Evolutionary conservation across 129 eudicot species (phyloP).

Genomic region (Ambrosia artemisiifolia): DNA sequence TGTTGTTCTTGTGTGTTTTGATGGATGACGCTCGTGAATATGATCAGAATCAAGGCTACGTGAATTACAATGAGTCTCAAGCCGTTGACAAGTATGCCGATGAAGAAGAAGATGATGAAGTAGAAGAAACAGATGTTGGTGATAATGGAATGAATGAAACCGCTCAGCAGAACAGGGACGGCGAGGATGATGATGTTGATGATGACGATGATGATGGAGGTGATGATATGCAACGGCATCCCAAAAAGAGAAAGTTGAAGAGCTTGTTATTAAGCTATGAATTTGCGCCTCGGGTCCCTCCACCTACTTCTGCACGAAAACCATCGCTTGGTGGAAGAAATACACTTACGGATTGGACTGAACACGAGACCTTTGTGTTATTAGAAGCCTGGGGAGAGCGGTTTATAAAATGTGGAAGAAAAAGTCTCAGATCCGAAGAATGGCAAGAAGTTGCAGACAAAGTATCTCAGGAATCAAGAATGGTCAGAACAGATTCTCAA

Average conservation of each 20-base stretch:
- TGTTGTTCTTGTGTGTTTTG: slow-evolving; percentile 15
- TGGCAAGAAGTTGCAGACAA: slow-evolving; percentile 89
- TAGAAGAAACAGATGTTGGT: slow-evolving; percentile 28
- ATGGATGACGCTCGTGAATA: slow-evolving; percentile 62
- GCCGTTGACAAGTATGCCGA: slow-evolving; percentile 29
- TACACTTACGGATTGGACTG: slow-evolving; percentile 74
- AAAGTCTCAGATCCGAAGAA: slow-evolving; percentile 76
- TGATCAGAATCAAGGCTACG: slow-evolving; percentile 19
- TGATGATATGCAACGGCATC: slow-evolving; percentile 47
- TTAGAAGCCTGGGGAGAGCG: slow-evolving; percentile 89
- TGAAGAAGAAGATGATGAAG: slow-evolving; percentile 36
- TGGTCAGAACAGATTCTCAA: slow-evolving; percentile 71
- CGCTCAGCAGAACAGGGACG: slow-evolving; percentile 29
- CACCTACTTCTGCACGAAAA: slow-evolving; percentile 39
- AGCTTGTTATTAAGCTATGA: slow-evolving; percentile 74
- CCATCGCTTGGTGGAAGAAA: slow-evolving; percentile 63
- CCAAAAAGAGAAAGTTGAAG: slow-evolving; percentile 74
- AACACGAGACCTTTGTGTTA: slow-evolving; percentile 66
- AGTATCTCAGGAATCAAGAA: slow-evolving; percentile 63
- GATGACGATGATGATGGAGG: slow-evolving; percentile 31
- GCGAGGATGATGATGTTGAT: slow-evolving; percentile 1
- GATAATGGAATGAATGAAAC: slow-evolving; percentile 28
- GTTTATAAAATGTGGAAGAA: slow-evolving; percentile 70
- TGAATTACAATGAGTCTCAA: slow-evolving; percentile 28
- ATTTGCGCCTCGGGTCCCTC: slow-evolving; percentile 72